Percentiles rank a stretch among this genome's conserved stretches.
These are phyloP conservation scores for Xylaria hypoxylon DNA, from an alignment of 2,329 filamentous ascomycete genomes.

Conservation along the genomic window DNA sequence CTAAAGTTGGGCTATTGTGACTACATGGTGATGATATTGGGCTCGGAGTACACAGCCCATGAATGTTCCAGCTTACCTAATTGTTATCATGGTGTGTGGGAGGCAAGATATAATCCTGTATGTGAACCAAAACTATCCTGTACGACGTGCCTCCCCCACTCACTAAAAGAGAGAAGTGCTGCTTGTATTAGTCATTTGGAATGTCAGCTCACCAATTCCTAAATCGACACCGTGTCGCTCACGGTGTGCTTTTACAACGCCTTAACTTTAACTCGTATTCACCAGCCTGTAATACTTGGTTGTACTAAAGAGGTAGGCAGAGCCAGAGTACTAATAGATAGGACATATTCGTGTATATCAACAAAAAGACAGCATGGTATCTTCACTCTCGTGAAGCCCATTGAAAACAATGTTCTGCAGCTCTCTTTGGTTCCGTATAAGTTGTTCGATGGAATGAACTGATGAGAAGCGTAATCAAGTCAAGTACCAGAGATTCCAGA, in stretches of 20 bases:
- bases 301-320: neutral
- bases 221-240: neutral
- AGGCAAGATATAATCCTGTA: neutral
- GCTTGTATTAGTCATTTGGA: neutral
- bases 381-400: neutral
- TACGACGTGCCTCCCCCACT: conserved; percentile 3
- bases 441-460: conserved; percentile 4
- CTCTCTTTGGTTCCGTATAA: conserved; percentile 1
- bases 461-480: conserved; percentile 1
- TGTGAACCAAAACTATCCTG: neutral
- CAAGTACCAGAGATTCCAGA: neutral
- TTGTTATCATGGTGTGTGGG: neutral
- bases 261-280: neutral
- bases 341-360: neutral
- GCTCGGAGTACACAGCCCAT: neutral
- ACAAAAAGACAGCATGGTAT: conserved; percentile 4
- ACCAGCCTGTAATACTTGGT: neutral
- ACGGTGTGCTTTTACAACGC: neutral
- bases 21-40: neutral
- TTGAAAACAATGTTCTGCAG: neutral
- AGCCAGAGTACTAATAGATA: neutral
- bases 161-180: neutral
- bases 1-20: neutral
- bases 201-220: conserved; percentile 11
- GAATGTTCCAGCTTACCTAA: neutral